A percentile compares a stretch with the other conserved stretches of the same genome.
These are phyloP conservation scores for Linnemannia hyalina DNA, from an alignment of 192 early-diverging fungal species.

Conservation along the genomic window DNA sequence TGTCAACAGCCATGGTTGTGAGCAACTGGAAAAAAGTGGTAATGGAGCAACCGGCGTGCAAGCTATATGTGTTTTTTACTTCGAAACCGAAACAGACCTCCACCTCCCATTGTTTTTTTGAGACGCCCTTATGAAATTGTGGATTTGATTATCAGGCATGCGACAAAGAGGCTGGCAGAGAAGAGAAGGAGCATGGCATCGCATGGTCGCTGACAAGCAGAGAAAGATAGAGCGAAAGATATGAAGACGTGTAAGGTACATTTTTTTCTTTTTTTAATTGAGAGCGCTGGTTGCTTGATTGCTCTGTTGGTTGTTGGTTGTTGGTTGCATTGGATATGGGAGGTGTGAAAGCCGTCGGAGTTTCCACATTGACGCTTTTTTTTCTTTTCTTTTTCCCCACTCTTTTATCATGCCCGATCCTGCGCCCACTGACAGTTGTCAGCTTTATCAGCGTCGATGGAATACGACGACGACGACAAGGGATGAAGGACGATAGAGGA, in stretches of 20 bases:
- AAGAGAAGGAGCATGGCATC: not conserved
- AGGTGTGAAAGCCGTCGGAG: not conserved
- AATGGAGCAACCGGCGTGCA: too few relatives aligned
- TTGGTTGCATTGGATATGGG: not conserved
- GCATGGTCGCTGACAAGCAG: not conserved
- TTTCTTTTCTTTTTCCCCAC: not conserved
- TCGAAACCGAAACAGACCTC: too few relatives aligned
- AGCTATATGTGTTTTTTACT: too few relatives aligned
- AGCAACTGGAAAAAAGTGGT: too few relatives aligned
- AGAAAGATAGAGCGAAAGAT: not conserved
- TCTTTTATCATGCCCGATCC: constrained; percentile 1
- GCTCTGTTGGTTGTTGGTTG: too few relatives aligned
- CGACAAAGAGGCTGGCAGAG: not conserved
- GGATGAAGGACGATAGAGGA: too few relatives aligned
- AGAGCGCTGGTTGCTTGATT: not conserved
- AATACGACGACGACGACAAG: too few relatives aligned
- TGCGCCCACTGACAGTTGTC: not conserved
- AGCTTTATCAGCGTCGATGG: too few relatives aligned
- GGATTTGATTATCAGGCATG: not conserved
- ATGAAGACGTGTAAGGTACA: not conserved
- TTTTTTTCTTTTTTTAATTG: not conserved
- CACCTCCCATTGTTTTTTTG: too few relatives aligned
- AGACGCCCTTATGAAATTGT: too few relatives aligned
- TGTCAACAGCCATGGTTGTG: too few relatives aligned
- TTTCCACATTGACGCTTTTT: not conserved